Conservation (phyloP, 1,139 yeast species). For the Pneumocystis canis region DNA sequence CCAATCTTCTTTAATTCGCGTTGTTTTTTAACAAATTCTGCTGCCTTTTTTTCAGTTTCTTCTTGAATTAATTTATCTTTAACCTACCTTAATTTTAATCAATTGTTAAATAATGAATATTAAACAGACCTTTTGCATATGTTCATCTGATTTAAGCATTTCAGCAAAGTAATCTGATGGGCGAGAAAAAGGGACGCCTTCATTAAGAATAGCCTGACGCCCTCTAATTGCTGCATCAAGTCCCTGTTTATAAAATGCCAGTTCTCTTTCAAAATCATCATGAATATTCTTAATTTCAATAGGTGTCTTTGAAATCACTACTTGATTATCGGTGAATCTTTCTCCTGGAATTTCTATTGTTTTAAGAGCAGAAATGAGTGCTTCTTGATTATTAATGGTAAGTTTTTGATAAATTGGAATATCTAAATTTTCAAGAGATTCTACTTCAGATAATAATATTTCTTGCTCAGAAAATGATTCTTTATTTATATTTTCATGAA, state of each 20-base stretch:
- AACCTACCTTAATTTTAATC: conserved; percentile 23
- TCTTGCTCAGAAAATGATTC: conserved; percentile 21
- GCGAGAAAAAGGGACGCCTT: conserved; percentile 66
- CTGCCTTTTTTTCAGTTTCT: conserved; percentile 81
- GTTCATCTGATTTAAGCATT: conserved; percentile 95
- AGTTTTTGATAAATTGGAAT: conserved; percentile 79
- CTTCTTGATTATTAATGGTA: conserved; percentile 37
- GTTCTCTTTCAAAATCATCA: conserved; percentile 83
- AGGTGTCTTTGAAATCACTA: conserved; percentile 45
- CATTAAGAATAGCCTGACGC: conserved; percentile 37
- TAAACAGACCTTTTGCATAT: conserved; percentile 56
- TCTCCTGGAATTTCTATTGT: conserved; percentile 25
- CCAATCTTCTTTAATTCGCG: conserved; percentile 93
- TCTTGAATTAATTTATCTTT: conserved; percentile 68
- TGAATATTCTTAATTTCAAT: conserved; percentile 65
- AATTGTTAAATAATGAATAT: not conserved
- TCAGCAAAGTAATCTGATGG: conserved; percentile 96
- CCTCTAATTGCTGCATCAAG: conserved; percentile 69
- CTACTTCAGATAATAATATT: conserved; percentile 24
- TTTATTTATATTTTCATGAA: too few species aligned
- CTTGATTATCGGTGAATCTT: conserved; percentile 71
- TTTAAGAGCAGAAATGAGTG: conserved; percentile 25
- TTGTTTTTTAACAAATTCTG: conserved; percentile 88
- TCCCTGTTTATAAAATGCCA: conserved; percentile 83
- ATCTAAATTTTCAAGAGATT: conserved; percentile 54